phyloP scores from a whole-genome alignment of 192 early-diverging fungal genomes.

The Ambispora gerdemannii region DNA sequence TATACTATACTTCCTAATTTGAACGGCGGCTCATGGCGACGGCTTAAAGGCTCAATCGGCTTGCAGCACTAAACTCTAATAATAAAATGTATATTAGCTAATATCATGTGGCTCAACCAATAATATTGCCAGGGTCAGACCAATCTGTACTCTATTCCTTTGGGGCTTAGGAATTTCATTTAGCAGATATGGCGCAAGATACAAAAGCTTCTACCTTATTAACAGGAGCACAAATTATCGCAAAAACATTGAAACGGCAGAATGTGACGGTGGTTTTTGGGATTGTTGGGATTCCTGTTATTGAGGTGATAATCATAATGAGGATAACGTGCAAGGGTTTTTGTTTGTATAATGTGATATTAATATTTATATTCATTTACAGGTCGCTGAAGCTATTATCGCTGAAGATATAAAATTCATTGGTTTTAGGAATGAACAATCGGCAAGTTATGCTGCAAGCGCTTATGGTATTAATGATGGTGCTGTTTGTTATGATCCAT shows the following conservation, averaged over 20 bases:
- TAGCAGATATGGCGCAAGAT: too few relatives aligned
- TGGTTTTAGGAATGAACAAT: conserved; percentile 75
- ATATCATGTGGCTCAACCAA: too few relatives aligned
- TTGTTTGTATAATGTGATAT: conserved; percentile 3
- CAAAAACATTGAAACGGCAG: conserved; percentile 53
- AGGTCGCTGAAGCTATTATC: conserved; percentile 67
- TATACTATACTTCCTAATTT: too few relatives aligned
- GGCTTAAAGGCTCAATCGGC: too few relatives aligned
- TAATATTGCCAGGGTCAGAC: too few relatives aligned
- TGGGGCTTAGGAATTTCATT: too few relatives aligned
- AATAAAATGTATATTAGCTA: too few relatives aligned
- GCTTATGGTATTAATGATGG: conserved; percentile 39
- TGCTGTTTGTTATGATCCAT: not conserved
- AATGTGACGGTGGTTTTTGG: conserved; percentile 67
- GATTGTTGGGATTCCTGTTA: conserved; percentile 74
- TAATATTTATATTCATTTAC: conserved; percentile 2
- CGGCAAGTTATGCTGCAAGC: conserved; percentile 67
- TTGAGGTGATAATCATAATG: conserved; percentile 45
- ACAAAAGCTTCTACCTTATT: too few relatives aligned
- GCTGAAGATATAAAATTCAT: conserved; percentile 65
- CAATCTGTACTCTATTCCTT: too few relatives aligned
- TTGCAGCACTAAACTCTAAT: too few relatives aligned
- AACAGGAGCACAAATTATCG: conserved; percentile 60
- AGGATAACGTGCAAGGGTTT: too few relatives aligned
- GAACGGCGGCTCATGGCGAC: too few relatives aligned